Conservation (phyloP, 2,329 filamentous ascomycete genomes). For the Colletotrichum somersetense region DNA sequence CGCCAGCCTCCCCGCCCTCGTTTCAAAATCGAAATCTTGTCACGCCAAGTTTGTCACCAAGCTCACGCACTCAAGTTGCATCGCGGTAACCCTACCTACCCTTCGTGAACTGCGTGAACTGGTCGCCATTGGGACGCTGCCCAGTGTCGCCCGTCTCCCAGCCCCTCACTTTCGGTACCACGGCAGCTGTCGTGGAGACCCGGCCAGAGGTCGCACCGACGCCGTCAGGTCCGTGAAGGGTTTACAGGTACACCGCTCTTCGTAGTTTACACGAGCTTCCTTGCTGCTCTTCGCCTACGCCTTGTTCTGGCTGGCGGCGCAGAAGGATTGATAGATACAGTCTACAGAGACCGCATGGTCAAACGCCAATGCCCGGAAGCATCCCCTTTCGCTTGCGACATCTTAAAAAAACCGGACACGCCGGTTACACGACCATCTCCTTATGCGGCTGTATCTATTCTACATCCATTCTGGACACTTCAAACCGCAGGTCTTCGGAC, state of each 20-base stretch:
- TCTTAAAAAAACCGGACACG: background rate
- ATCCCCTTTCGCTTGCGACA: background rate
- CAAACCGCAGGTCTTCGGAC: background rate
- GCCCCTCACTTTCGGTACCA: slow-evolving; percentile 1
- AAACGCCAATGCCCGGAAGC: background rate
- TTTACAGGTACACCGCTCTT: slow-evolving; percentile 19
- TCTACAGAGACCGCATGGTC: background rate
- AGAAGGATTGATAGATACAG: background rate
- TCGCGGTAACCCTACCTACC: background rate
- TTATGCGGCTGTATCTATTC: too few species aligned
- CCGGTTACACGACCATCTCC: too few species aligned
- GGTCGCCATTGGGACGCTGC: background rate
- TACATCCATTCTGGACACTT: background rate
- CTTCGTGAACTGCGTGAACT: background rate
- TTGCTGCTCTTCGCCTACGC: background rate
- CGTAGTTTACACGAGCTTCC: background rate
- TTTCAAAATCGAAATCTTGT: slow-evolving; percentile 6
- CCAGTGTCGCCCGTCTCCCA: slow-evolving; percentile 7
- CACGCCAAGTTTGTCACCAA: slow-evolving; percentile 7
- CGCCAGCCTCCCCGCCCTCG: slow-evolving; percentile 12
- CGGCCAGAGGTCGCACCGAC: background rate
- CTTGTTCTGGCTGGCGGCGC: background rate
- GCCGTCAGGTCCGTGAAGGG: slow-evolving; percentile 1
- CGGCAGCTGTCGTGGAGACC: slow-evolving; percentile 6
- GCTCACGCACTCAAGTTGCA: background rate